Base-by-base conservation (phyloP, 1,139 yeast species). In the Candida anutae region DNA sequence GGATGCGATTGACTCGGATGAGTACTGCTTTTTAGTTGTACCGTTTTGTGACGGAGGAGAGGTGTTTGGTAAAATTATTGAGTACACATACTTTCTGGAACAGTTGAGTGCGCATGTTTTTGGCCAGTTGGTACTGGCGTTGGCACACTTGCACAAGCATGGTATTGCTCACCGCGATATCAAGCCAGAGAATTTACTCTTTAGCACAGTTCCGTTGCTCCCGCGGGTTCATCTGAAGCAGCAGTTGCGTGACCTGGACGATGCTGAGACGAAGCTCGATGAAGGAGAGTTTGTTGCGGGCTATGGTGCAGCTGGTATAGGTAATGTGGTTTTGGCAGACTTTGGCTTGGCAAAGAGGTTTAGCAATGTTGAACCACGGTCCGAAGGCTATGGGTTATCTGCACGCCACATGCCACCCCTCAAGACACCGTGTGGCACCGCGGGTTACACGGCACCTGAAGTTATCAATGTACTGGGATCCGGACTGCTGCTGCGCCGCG, bases 101-200 rank as follows among this genome's bases (percentile, higher is more conserved):
- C 79, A 79, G 38, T 63, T 90, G 31, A 67, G 94, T 5, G 67
- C 94, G 25, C 96, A 88, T 57, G 80, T 88, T 9, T 83, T 90
- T 35, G 58, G 67, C 25, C 98, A 90, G 50, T 77, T 90, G 28
- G 85, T 94, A 6, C 66, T 77, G 28, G 93, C 97, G 0, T 69
- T 90, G 15, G 70, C 76, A 37, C 83, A 84, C 52, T 62, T 90
- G 43, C 98, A 90, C 56, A 76, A 75, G 37, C 76, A 74, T 31
- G 94, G 95, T 28, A 78, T 90, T 24, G 98, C 87, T 13, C 98
- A 90, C 52, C 69, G 98, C 32, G 98, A 90, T 53, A 80, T 90
- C 42, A 90, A 90, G 51, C 97, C 98, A 0, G 98, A 90, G 46
- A 90, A 90, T 53, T 61, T 90, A 30, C 62, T 90, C 28, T 90